These are phyloP conservation scores for Dendrobium chrysotoxum DNA, from an alignment of 106 monocot genomes.

Conservation along the genomic window DNA sequence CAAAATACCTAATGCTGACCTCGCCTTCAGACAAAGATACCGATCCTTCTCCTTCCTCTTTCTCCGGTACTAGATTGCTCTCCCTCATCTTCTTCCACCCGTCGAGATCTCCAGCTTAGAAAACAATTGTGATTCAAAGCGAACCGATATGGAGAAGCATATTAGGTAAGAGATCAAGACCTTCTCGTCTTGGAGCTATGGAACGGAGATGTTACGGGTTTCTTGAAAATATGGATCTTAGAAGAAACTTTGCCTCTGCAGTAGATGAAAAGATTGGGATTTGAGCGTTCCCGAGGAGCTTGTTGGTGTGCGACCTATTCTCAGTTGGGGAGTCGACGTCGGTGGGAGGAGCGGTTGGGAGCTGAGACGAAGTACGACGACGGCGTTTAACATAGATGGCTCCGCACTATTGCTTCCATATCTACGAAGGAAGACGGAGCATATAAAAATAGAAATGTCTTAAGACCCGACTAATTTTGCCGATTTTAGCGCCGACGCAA, in stretches of 20 bases:
- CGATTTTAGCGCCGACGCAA: too few relatives aligned
- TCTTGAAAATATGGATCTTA: not conserved
- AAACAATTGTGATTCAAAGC: not conserved
- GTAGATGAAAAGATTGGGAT: not conserved
- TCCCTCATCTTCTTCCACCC: constrained; percentile 1
- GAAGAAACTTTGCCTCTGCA: not conserved
- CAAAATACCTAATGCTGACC: not conserved
- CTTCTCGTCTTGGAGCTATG: not conserved
- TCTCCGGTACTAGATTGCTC: constrained; percentile 1
- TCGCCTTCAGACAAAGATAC: not conserved
- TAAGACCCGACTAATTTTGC: too few relatives aligned
- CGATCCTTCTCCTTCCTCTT: not conserved
- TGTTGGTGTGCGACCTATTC: not conserved
- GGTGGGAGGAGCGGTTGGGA: not conserved
- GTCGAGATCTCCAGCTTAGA: not conserved
- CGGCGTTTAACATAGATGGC: not conserved
- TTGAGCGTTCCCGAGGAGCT: not conserved
- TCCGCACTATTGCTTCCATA: too few relatives aligned
- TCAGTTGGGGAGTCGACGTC: not conserved
- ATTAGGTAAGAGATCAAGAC: not conserved
- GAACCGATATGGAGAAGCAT: not conserved
- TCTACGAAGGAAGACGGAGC: too few relatives aligned
- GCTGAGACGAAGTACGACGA: not conserved
- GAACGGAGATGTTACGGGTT: not conserved
- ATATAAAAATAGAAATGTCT: too few relatives aligned